Conservation (phyloP, 495 filamentous ascomycete genomes). For the Diplogelasinospora grovesii region DNA sequence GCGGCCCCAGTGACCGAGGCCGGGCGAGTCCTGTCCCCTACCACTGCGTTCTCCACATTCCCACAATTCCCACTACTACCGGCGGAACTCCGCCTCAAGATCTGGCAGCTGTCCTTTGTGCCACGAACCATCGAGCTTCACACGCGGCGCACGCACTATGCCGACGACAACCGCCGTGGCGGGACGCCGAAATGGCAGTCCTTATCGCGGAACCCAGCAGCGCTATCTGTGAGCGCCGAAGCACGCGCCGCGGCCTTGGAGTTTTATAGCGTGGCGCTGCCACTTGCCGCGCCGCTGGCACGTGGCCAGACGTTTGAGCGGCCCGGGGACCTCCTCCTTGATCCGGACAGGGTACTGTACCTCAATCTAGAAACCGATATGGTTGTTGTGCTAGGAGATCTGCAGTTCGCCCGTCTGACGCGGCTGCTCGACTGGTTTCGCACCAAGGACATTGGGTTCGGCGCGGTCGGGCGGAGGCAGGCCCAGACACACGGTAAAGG, state of each 20-base stretch:
- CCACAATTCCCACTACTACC: constrained; percentile 27
- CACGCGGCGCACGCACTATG: constrained; percentile 21
- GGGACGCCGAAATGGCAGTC: constrained; percentile 22
- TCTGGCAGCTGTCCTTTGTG: constrained; percentile 26
- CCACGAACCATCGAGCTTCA: constrained; percentile 31
- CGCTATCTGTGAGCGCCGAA: constrained; percentile 24
- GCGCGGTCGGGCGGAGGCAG: not conserved
- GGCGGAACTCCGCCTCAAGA: constrained; percentile 29
- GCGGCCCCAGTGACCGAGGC: no score
- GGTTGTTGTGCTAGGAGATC: constrained; percentile 23
- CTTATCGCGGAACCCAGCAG: constrained; percentile 24
- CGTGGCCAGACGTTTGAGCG: constrained; percentile 5
- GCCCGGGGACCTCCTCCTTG: constrained; percentile 10
- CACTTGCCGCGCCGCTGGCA: constrained; percentile 12
- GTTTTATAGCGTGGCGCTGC: constrained; percentile 25
- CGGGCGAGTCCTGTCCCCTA: no score
- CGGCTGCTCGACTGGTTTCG: no score
- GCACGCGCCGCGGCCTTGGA: constrained; percentile 23
- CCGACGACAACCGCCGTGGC: constrained; percentile 7
- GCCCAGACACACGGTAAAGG: constrained; percentile 29
- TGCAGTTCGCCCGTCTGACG: constrained; percentile 13
- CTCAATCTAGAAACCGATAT: constrained; percentile 23
- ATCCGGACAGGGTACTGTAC: constrained; percentile 19
- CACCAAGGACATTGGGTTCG: no score
- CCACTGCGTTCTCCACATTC: constrained; percentile 12